These are phyloP conservation scores for Pythium folliculosum DNA, from an alignment of 352 stramenopile species.

Conservation along the genomic window DNA sequence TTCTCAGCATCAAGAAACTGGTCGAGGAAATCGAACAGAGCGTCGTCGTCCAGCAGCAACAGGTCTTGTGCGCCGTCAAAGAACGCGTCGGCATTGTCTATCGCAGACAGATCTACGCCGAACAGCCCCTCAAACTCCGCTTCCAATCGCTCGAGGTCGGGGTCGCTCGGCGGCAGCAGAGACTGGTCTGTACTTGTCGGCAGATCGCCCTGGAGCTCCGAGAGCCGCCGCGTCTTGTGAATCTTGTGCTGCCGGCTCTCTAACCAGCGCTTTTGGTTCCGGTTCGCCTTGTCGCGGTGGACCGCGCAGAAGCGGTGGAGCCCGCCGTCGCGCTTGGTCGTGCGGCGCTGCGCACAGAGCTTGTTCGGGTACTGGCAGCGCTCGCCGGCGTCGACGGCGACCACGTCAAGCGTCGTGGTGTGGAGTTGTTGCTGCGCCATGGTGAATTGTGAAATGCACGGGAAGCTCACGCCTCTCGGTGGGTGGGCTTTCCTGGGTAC, in stretches of 20 bases:
- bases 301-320: conserved; percentile 29
- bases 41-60: background rate
- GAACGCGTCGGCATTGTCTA: background rate
- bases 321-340: conserved; percentile 25
- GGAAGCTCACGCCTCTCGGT: too few relatives aligned
- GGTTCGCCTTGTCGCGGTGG: conserved; percentile 27
- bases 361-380: conserved; percentile 31
- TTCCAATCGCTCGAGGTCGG: background rate
- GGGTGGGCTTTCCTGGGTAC: too few relatives aligned
- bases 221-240: background rate
- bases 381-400: background rate
- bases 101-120: background rate
- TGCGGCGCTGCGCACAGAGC: conserved; percentile 18
- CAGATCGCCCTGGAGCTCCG: background rate
- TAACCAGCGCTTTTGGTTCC: conserved; percentile 21
- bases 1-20: background rate
- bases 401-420: too few relatives aligned
- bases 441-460: too few relatives aligned
- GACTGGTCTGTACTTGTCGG: background rate
- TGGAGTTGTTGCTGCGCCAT: too few relatives aligned
- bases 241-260: background rate
- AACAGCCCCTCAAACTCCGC: background rate
- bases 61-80: background rate
- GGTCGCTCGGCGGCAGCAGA: background rate
- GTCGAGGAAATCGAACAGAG: background rate